Percentiles rank a stretch among this genome's conserved stretches.
Evolutionary conservation across 106 monocot species (phyloP).

Genomic region (Xerophyta viscosa): DNA sequence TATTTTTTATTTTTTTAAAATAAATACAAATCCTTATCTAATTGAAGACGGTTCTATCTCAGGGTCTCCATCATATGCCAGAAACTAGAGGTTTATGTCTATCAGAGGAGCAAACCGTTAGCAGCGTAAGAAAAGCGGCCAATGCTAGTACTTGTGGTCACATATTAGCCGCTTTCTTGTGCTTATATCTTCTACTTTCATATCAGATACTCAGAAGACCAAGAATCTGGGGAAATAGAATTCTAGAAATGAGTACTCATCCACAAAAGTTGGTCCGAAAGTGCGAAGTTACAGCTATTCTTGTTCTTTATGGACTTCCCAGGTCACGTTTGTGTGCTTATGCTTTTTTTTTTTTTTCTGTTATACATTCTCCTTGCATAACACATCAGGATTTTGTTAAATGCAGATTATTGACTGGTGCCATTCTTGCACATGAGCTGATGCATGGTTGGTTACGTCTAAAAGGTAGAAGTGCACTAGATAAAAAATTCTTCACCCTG

Average conservation of each 20-base stretch:
- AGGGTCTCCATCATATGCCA: constrained; percentile 90
- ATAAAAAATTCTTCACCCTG: too few species aligned
- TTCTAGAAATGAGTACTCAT: constrained; percentile 79
- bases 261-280: constrained; percentile 73
- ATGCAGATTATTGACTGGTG: constrained; percentile 84
- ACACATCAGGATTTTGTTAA: too few species aligned
- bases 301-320: constrained; percentile 92
- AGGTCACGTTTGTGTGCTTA: too few species aligned
- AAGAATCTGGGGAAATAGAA: constrained; percentile 63
- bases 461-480: constrained; percentile 60
- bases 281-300: constrained; percentile 97
- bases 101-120: constrained; percentile 89
- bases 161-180: too few species aligned
- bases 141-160: too few species aligned
- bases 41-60: too few species aligned
- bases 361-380: too few species aligned
- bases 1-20: background rate
- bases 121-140: constrained; percentile 52
- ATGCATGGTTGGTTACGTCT: constrained; percentile 98
- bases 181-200: background rate
- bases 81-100: constrained; percentile 94
- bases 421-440: constrained; percentile 95
- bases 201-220: constrained; percentile 72
- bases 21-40: too few species aligned
- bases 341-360: too few species aligned